Conservation (phyloP, 2,329 filamentous ascomycete genomes). For the Beauveria brongniartii region DNA sequence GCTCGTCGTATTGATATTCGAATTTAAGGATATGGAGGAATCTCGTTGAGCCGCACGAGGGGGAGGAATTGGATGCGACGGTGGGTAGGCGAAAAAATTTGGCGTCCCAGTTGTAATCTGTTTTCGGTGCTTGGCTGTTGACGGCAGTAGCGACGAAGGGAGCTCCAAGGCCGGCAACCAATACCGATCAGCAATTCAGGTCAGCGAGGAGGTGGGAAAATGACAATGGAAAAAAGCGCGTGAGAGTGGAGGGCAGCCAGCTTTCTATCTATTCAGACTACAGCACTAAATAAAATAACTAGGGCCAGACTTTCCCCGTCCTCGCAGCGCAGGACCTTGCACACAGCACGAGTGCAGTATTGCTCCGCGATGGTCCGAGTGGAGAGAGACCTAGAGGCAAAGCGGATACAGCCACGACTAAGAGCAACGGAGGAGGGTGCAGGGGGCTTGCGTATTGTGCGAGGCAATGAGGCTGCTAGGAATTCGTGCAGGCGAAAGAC, state of each 20-base stretch:
- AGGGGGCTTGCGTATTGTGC: background rate
- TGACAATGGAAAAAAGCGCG: background rate
- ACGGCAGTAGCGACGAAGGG: constrained; percentile 7
- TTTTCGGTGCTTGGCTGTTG: background rate
- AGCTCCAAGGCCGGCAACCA: background rate
- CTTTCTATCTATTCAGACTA: constrained; percentile 7
- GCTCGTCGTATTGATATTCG: background rate
- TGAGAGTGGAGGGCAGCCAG: constrained; percentile 3
- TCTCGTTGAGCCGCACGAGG: background rate
- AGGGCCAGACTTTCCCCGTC: background rate
- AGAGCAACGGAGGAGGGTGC: background rate
- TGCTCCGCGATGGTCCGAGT: constrained; percentile 12
- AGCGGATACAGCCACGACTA: constrained; percentile 11
- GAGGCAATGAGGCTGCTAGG: background rate
- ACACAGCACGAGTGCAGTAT: constrained; percentile 6
- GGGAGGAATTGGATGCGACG: background rate
- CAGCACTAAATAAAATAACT: too few species aligned
- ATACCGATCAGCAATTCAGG: background rate
- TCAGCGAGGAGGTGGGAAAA: background rate
- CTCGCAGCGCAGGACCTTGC: constrained; percentile 1
- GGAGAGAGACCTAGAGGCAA: constrained; percentile 10
- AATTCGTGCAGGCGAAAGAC: background rate
- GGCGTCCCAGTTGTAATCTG: background rate
- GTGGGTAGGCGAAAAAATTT: constrained; percentile 1
- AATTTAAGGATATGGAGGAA: background rate